phyloP scores from a whole-genome alignment of 2,329 filamentous ascomycete genomes.

The Cladophialophora psammophila region DNA sequence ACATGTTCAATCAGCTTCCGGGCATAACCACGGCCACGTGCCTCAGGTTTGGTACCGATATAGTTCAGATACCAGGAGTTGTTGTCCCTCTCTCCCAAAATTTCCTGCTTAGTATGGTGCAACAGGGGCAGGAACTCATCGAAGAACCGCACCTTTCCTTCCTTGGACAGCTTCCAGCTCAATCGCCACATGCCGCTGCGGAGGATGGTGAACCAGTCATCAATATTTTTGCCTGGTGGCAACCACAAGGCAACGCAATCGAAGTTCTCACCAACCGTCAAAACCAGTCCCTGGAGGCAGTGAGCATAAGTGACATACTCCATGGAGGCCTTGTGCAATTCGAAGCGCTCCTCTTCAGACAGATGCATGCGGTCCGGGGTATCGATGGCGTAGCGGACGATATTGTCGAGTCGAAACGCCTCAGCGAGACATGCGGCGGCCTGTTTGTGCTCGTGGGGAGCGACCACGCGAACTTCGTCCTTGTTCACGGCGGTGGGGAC shows the following conservation, averaged over 20 bases:
- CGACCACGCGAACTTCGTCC: conserved; percentile 67
- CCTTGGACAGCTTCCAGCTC: conserved; percentile 73
- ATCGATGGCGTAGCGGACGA: conserved; percentile 73
- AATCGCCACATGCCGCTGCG: conserved; percentile 81
- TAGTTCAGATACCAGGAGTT: conserved; percentile 85
- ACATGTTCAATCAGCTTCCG: conserved; percentile 74
- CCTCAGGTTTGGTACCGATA: conserved; percentile 75
- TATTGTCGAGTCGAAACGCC: conserved; percentile 77
- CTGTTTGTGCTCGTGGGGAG: conserved; percentile 72
- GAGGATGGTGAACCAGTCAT: conserved; percentile 74
- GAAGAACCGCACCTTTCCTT: conserved; percentile 78
- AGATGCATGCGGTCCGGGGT: conserved; percentile 70
- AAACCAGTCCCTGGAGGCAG: conserved; percentile 75
- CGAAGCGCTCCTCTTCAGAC: conserved; percentile 74
- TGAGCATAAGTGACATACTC: conserved; percentile 79
- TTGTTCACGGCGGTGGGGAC: conserved; percentile 51
- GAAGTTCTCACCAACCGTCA: conserved; percentile 76
- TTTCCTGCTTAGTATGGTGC: conserved; percentile 72
- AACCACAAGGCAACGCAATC: conserved; percentile 83
- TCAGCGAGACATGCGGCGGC: conserved; percentile 76
- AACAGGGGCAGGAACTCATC: conserved; percentile 77
- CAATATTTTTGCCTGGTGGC: conserved; percentile 75
- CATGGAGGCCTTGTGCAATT: conserved; percentile 77
- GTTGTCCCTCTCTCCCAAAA: conserved; percentile 71
- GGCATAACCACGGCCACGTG: conserved; percentile 76